These are phyloP conservation scores for Elaeis oleifera DNA, from an alignment of 202 grass and related monocot species.

Conservation along the genomic window DNA sequence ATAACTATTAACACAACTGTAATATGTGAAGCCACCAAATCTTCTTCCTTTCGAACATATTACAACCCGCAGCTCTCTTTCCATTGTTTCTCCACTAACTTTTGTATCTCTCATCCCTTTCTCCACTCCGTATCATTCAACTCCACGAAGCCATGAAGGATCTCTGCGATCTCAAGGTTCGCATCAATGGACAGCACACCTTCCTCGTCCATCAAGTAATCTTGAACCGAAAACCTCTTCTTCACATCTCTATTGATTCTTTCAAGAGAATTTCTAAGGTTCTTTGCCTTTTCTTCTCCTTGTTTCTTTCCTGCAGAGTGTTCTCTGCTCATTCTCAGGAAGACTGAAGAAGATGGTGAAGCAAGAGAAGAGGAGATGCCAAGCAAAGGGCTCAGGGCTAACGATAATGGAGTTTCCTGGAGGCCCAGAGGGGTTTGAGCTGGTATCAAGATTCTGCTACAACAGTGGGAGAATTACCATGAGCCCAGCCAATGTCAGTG, in stretches of 20 bases:
- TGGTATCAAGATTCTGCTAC: conserved; percentile 74
- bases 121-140: not conserved
- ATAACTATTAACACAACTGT: not conserved
- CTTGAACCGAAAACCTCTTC: no score
- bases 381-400: conserved; percentile 2
- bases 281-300: not conserved
- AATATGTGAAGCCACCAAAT: not conserved
- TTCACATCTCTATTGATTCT: no score
- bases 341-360: conserved; percentile 54
- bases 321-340: conserved; percentile 73
- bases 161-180: not conserved
- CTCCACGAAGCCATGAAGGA: not conserved
- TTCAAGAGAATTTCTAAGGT: not conserved
- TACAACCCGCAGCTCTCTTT: not conserved
- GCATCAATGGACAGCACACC: not conserved
- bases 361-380: conserved; percentile 29
- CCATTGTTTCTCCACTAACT: not conserved
- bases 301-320: conserved; percentile 31
- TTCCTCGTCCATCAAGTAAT: not conserved
- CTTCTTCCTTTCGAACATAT: not conserved
- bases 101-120: not conserved
- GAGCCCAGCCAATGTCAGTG: conserved; percentile 44
- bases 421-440: conserved; percentile 64
- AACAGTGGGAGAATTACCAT: conserved; percentile 50
- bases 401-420: conserved; percentile 59